These are phyloP conservation scores for Dioscorea cayenensis DNA, from an alignment of 116 monocot genomes.

Conservation along the genomic window DNA sequence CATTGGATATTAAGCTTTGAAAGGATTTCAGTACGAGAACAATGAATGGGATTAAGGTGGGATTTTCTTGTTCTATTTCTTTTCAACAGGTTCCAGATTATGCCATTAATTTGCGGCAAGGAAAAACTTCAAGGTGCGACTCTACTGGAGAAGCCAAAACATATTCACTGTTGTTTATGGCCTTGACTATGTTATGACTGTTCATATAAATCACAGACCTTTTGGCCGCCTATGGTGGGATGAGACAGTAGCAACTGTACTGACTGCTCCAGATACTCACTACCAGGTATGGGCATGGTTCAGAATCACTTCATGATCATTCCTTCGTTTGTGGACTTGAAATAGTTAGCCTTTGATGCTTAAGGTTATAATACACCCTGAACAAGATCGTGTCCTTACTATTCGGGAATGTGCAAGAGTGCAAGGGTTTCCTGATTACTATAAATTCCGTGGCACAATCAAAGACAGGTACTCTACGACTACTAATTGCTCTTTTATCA, in stretches of 20 bases:
- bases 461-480: conserved; percentile 54
- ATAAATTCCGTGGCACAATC: conserved; percentile 59
- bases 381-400: conserved; percentile 75
- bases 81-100: conserved; percentile 8
- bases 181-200: too few relatives aligned
- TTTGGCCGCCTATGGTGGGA: conserved; percentile 96
- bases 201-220: conserved; percentile 25
- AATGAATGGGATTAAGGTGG: too few relatives aligned
- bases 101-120: conserved; percentile 2
- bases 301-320: neutral
- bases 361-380: conserved; percentile 79
- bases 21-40: too few relatives aligned
- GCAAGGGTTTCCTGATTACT: conserved; percentile 93
- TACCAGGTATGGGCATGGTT: conserved; percentile 46
- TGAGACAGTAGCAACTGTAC: conserved; percentile 86
- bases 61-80: neutral
- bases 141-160: neutral
- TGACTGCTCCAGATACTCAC: conserved; percentile 78
- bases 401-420: conserved; percentile 79
- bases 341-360: neutral
- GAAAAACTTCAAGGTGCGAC: conserved; percentile 2
- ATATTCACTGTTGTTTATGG: neutral
- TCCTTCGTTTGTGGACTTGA: neutral
- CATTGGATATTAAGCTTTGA: too few relatives aligned
- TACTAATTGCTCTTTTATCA: neutral